Conservation (phyloP, 2,329 filamentous ascomycete genomes). For the Talaromyces sp. region DNA sequence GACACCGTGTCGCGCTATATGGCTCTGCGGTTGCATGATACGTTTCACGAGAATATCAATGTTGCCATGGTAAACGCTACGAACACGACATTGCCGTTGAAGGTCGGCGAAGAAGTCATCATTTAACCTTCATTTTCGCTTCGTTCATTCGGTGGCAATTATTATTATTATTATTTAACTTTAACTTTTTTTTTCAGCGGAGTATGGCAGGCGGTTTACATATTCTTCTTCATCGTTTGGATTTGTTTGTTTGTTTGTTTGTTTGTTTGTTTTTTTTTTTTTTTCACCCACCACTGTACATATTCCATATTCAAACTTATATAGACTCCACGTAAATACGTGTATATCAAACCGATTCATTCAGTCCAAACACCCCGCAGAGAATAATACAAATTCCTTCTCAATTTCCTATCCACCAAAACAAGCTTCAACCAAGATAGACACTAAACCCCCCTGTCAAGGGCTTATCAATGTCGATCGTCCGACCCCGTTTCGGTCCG, state of each 20-base stretch:
- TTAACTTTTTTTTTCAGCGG: not conserved
- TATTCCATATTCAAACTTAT: not conserved
- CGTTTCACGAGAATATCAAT: constrained; percentile 7
- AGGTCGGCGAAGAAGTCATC: constrained; percentile 1
- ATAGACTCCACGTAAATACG: not conserved
- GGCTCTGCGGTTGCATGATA: constrained; percentile 8
- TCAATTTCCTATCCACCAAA: not conserved
- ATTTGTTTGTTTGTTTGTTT: not conserved
- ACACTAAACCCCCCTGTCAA: constrained; percentile 1
- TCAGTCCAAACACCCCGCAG: not conserved
- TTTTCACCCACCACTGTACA: not conserved
- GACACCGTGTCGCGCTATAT: constrained; percentile 8
- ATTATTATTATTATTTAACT: not conserved
- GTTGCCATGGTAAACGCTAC: constrained; percentile 9
- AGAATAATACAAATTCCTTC: not conserved
- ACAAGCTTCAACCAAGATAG: constrained; percentile 1
- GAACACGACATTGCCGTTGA: constrained; percentile 1
- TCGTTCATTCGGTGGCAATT: not conserved
- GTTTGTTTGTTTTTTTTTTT: not conserved
- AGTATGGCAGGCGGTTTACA: not conserved
- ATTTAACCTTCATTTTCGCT: not conserved
- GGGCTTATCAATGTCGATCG: not conserved
- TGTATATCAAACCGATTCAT: not conserved
- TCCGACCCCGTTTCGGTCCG: not conserved
- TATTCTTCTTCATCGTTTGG: not conserved